Percentiles rank a stretch among this genome's conserved stretches.
Evolutionary conservation across 1,139 yeast species (phyloP).

Genomic region (Geotrichum histeridarum): DNA sequence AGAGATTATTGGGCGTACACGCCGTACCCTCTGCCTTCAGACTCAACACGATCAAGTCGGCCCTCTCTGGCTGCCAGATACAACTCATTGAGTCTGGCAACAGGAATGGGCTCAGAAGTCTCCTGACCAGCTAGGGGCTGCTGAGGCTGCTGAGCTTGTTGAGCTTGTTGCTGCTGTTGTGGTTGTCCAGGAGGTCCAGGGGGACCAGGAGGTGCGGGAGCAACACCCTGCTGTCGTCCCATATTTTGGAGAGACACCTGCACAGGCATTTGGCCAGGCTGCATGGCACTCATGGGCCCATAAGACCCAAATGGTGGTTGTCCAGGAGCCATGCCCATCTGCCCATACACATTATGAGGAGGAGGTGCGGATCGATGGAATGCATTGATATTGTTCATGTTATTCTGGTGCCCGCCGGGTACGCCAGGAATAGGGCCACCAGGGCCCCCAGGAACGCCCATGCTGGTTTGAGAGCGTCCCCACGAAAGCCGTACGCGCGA

Average conservation of each 20-base stretch:
- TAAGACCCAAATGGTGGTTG: background rate
- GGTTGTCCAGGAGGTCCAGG: background rate
- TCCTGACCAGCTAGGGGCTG: constrained; percentile 28
- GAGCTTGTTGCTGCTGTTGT: constrained; percentile 1
- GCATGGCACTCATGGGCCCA: background rate
- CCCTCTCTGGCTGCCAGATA: constrained; percentile 48
- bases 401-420: background rate
- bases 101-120: constrained; percentile 39
- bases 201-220: background rate
- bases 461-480: constrained; percentile 57
- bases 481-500: constrained; percentile 80
- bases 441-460: constrained; percentile 1
- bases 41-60: constrained; percentile 45
- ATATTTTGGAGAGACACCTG: background rate
- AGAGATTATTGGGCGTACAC: constrained; percentile 38
- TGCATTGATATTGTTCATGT: background rate
- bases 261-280: background rate
- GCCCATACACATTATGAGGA: background rate
- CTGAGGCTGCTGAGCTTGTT: background rate
- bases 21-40: constrained; percentile 42
- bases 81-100: constrained; percentile 44
- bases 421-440: background rate
- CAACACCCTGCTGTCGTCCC: background rate
- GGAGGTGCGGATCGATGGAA: background rate
- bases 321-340: background rate